Conservation (phyloP, 257 asterid species). For the Solanum dulcamara region DNA sequence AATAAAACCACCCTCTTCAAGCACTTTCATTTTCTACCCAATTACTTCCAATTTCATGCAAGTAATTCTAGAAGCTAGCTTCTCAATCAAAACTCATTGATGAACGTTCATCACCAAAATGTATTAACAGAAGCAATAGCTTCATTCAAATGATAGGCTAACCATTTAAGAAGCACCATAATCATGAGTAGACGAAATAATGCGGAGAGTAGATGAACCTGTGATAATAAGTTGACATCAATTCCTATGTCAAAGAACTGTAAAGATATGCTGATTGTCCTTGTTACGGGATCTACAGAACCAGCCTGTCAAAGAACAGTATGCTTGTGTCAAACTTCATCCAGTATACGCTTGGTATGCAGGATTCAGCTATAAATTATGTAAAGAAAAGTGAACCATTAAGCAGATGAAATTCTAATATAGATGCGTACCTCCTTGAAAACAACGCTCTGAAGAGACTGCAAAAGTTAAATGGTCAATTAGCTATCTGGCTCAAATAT, state of each 20-base stretch:
- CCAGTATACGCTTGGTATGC: background rate
- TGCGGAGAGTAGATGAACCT: slow-evolving; percentile 34
- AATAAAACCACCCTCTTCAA: background rate
- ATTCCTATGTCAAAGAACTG: slow-evolving; percentile 94
- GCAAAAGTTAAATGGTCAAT: slow-evolving; percentile 27
- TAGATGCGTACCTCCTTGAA: slow-evolving; percentile 72
- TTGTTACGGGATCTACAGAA: slow-evolving; percentile 91
- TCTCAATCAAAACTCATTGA: background rate
- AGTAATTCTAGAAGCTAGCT: background rate
- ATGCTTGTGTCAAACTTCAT: slow-evolving; percentile 6
- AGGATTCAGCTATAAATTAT: slow-evolving; percentile 1
- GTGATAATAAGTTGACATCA: slow-evolving; percentile 78
- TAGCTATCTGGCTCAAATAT: background rate
- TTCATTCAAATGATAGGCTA: background rate
- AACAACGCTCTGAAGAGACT: slow-evolving; percentile 94
- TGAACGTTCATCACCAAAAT: background rate
- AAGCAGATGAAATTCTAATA: background rate
- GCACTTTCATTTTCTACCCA: background rate
- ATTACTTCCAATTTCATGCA: background rate
- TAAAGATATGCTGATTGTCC: slow-evolving; percentile 85
- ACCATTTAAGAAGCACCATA: background rate
- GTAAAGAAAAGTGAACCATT: slow-evolving; percentile 1
- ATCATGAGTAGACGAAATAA: slow-evolving; percentile 2
- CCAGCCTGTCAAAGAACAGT: slow-evolving; percentile 55
- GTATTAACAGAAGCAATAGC: background rate